Conservation (phyloP, 1,139 yeast genomes). For the Torulaspora globosa region DNA sequence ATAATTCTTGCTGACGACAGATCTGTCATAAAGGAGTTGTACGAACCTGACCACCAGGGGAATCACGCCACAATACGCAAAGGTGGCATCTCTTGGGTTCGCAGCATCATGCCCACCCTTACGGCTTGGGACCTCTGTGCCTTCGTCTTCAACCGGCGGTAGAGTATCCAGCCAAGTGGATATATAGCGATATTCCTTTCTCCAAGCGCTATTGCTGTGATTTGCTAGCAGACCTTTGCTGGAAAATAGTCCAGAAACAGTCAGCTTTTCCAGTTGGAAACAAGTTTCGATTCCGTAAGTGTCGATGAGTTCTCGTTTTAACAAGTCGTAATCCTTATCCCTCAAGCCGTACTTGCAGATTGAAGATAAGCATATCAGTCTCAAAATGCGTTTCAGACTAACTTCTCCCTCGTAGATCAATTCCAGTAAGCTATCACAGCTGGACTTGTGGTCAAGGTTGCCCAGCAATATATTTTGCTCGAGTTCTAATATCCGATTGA, state of each 20-base stretch:
- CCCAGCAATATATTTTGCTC: constrained; percentile 51
- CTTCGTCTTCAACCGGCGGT: constrained; percentile 20
- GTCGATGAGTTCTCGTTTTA: constrained; percentile 31
- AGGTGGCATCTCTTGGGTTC: constrained; percentile 29
- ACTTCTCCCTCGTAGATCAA: constrained; percentile 28
- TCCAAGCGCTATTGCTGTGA: constrained; percentile 9
- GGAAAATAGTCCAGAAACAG: constrained; percentile 22
- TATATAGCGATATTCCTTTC: constrained; percentile 25
- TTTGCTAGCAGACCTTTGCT: constrained; percentile 16
- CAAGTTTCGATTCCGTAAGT: constrained; percentile 30
- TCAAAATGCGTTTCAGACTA: constrained; percentile 18
- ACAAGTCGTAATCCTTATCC: constrained; percentile 29
- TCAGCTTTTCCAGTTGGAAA: constrained; percentile 28
- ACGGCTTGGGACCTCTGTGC: constrained; percentile 2
- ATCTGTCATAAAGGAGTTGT: constrained; percentile 32
- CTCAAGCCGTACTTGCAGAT: constrained; percentile 28
- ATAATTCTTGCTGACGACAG: constrained; percentile 26
- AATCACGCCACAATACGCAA: constrained; percentile 37
- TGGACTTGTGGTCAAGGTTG: constrained; percentile 23
- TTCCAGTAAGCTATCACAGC: constrained; percentile 26
- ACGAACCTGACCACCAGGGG: constrained; percentile 33
- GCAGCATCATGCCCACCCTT: constrained; percentile 6
- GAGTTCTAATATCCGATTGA: constrained; percentile 57
- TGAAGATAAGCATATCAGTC: constrained; percentile 29
- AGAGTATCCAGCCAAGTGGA: constrained; percentile 29